Evolutionary conservation across 768 basidiomycete genomes (phyloP).

Genomic region (Suillus subluteus): DNA sequence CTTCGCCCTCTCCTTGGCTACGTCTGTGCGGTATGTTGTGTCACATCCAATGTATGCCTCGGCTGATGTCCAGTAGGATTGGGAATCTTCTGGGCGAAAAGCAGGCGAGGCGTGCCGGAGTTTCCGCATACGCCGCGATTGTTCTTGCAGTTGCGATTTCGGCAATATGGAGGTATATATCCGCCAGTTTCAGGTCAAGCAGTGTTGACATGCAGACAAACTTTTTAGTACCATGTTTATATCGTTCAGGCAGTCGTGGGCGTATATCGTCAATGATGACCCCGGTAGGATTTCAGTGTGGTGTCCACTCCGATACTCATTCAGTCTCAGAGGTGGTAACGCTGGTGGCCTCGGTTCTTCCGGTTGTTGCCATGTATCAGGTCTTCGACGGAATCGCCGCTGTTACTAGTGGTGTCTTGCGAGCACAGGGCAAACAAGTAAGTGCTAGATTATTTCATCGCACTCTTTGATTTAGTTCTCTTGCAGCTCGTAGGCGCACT

Average conservation of each 20-base stretch:
- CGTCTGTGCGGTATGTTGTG: slow-evolving; percentile 75
- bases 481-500: slow-evolving; percentile 72
- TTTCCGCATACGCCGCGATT: slow-evolving; percentile 68
- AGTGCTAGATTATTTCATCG: slow-evolving; percentile 6
- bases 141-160: slow-evolving; percentile 68
- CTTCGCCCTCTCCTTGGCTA: slow-evolving; percentile 79
- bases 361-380: slow-evolving; percentile 79
- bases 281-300: slow-evolving; percentile 42
- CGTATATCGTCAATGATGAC: slow-evolving; percentile 73
- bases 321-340: slow-evolving; percentile 43
- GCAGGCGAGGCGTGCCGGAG: slow-evolving; percentile 70
- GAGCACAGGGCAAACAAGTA: slow-evolving; percentile 81
- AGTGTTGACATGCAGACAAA: background rate
- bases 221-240: slow-evolving; percentile 53
- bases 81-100: slow-evolving; percentile 89
- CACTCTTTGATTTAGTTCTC: background rate
- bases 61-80: slow-evolving; percentile 48
- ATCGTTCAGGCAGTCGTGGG: slow-evolving; percentile 68
- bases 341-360: slow-evolving; percentile 65
- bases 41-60: background rate
- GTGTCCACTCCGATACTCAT: slow-evolving; percentile 7
- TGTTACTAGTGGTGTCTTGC: slow-evolving; percentile 75
- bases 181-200: slow-evolving; percentile 1
- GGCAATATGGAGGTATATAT: slow-evolving; percentile 60
- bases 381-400: slow-evolving; percentile 80